phyloP scores from a whole-genome alignment of 768 basidiomycete species.

The Pleurotus sapidus region DNA sequence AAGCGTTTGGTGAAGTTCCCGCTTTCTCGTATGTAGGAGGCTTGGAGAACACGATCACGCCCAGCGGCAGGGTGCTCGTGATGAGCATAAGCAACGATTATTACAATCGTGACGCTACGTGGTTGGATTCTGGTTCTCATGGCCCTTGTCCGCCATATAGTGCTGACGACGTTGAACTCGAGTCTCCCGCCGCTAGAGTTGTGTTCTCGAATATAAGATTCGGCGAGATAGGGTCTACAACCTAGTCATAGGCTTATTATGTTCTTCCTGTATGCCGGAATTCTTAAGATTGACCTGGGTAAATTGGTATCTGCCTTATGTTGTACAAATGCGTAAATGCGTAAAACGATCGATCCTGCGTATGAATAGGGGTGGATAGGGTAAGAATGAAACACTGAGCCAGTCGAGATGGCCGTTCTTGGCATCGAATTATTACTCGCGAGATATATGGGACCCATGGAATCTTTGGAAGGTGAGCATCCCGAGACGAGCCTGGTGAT shows the following conservation, averaged over 20 bases:
- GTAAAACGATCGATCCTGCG: no score
- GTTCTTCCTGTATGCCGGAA: no score
- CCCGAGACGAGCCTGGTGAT: no score
- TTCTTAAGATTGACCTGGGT: no score
- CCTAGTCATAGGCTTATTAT: not conserved
- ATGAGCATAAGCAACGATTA: conserved; percentile 38
- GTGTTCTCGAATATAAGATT: conserved; percentile 40
- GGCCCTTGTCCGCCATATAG: conserved; percentile 34
- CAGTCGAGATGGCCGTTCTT: no score
- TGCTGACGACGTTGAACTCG: conserved; percentile 28
- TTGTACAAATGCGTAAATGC: no score
- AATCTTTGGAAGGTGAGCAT: no score
- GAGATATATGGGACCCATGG: no score
- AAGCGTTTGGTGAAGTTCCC: conserved; percentile 27
- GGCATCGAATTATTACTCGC: no score
- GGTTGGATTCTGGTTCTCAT: conserved; percentile 31
- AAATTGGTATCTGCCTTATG: no score
- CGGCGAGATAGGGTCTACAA: conserved; percentile 28
- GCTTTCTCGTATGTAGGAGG: conserved; percentile 20
- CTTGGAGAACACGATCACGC: conserved; percentile 17
- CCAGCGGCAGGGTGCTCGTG: conserved; percentile 33
- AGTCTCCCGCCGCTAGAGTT: conserved; percentile 25
- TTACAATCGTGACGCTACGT: conserved; percentile 11
- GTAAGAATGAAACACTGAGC: no score
- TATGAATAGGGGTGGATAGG: no score